Evolutionary conservation across 306 rosid species (phyloP).

Genomic region (Sicyos baderoa): DNA sequence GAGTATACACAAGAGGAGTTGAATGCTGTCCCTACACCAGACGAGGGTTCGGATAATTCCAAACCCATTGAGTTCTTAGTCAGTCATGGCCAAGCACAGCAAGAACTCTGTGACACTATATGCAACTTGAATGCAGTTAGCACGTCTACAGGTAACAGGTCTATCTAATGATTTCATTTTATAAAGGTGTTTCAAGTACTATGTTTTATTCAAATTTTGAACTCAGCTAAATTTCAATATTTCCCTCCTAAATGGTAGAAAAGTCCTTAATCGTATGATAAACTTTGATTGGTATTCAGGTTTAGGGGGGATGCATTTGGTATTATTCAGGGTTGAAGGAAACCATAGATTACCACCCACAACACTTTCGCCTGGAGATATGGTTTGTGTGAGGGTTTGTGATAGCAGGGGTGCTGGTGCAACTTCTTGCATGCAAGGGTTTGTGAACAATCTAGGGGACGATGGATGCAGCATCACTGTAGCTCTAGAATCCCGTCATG

Average conservation of each 20-base stretch:
- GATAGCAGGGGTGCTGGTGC: conserved; percentile 74
- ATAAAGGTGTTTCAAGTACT: conserved; percentile 13
- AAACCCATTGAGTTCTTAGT: conserved; percentile 75
- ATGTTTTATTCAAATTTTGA: conserved; percentile 1
- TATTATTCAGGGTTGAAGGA: conserved; percentile 66
- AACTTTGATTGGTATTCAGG: conserved; percentile 31
- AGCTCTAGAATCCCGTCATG: conserved; percentile 71
- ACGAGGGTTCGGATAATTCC: conserved; percentile 40
- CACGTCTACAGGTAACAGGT: conserved; percentile 73
- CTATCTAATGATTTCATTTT: conserved; percentile 19
- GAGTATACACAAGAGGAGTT: conserved; percentile 82
- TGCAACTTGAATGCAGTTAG: conserved; percentile 67
- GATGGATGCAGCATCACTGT: conserved; percentile 63
- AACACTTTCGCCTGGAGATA: conserved; percentile 75
- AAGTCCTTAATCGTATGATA: neutral
- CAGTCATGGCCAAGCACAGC: conserved; percentile 68
- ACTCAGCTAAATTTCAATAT: neutral
- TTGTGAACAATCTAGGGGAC: conserved; percentile 62
- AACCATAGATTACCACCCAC: conserved; percentile 71
- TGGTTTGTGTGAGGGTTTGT: conserved; percentile 78
- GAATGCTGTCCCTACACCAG: conserved; percentile 71
- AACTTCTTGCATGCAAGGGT: conserved; percentile 75
- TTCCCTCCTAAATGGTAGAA: neutral
- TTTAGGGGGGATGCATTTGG: conserved; percentile 80
- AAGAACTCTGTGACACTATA: conserved; percentile 77